Conservation (phyloP, 805 yeast genomes). For the Tetrapisispora fleetii region DNA sequence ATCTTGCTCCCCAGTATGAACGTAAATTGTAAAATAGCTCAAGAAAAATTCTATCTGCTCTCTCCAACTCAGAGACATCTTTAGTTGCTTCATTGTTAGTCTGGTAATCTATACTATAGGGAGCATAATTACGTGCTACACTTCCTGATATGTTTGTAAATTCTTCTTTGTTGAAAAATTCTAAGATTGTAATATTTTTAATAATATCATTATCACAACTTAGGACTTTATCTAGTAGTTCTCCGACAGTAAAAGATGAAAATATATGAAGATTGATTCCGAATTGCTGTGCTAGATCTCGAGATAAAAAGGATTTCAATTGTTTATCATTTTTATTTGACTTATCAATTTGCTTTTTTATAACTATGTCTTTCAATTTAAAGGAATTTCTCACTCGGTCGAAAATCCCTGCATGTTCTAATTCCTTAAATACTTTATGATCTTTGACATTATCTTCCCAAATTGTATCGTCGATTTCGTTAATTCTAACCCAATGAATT, state of each 20-base stretch:
- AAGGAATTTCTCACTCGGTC: constrained; percentile 54
- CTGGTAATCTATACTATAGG: constrained; percentile 47
- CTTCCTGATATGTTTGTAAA: constrained; percentile 49
- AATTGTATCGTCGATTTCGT: constrained; percentile 46
- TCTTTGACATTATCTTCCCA: constrained; percentile 43
- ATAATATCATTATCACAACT: constrained; percentile 49
- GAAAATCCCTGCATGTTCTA: constrained; percentile 51
- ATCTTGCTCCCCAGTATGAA: constrained; percentile 63
- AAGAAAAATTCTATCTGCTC: constrained; percentile 61
- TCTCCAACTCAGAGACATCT: constrained; percentile 47
- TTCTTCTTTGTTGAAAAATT: constrained; percentile 61
- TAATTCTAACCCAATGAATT: constrained; percentile 74
- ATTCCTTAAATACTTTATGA: constrained; percentile 36
- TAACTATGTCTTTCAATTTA: constrained; percentile 36
- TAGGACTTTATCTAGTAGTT: constrained; percentile 45
- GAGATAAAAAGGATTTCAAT: constrained; percentile 47
- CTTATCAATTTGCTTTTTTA: constrained; percentile 25
- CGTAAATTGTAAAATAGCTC: constrained; percentile 60
- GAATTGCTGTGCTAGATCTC: constrained; percentile 71
- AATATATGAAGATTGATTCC: constrained; percentile 68
- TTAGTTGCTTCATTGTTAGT: constrained; percentile 29
- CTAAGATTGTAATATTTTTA: constrained; percentile 48
- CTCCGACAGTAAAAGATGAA: constrained; percentile 42
- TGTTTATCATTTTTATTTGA: constrained; percentile 30
- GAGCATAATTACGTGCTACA: constrained; percentile 47